Percentiles rank a stretch among this genome's conserved stretches.
These are phyloP conservation scores for Phytophthora aleatoria DNA, from an alignment of 352 stramenopile genomes.

Conservation along the genomic window DNA sequence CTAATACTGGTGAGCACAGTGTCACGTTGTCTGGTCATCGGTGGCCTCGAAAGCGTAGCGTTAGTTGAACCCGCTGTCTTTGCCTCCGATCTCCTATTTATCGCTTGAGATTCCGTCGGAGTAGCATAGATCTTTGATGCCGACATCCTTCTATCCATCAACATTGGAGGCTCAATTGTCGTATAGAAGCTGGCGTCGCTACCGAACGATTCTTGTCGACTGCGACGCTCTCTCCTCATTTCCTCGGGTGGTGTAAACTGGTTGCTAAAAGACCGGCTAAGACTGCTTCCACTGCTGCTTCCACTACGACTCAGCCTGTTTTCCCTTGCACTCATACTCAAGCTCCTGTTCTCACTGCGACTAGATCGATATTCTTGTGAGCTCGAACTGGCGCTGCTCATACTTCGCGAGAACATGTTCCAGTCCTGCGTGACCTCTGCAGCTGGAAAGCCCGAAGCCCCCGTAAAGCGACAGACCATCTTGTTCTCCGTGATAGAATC, in stretches of 20 bases:
- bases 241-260: conserved; percentile 28
- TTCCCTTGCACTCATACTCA: conserved; percentile 29
- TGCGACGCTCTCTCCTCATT: conserved; percentile 8
- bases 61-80: conserved; percentile 17
- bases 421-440: conserved; percentile 13
- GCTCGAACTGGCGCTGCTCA: conserved; percentile 28
- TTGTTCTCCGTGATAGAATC: conserved; percentile 68
- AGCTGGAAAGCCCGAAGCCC: background rate
- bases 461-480: conserved; percentile 63
- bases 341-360: conserved; percentile 23
- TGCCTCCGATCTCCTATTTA: conserved; percentile 16
- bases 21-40: conserved; percentile 15
- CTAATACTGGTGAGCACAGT: conserved; percentile 29
- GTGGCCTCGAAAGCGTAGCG: background rate
- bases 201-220: conserved; percentile 22
- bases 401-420: conserved; percentile 19
- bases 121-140: conserved; percentile 15
- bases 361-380: conserved; percentile 22
- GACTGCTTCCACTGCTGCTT: conserved; percentile 15
- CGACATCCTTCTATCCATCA: conserved; percentile 15
- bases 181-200: conserved; percentile 39
- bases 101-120: conserved; percentile 16
- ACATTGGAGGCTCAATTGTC: conserved; percentile 24
- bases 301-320: conserved; percentile 20
- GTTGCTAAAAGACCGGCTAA: conserved; percentile 21